These are phyloP conservation scores for Haematococcus sp. DNA, from an alignment of 139 green algal genomes.

Conservation along the genomic window DNA sequence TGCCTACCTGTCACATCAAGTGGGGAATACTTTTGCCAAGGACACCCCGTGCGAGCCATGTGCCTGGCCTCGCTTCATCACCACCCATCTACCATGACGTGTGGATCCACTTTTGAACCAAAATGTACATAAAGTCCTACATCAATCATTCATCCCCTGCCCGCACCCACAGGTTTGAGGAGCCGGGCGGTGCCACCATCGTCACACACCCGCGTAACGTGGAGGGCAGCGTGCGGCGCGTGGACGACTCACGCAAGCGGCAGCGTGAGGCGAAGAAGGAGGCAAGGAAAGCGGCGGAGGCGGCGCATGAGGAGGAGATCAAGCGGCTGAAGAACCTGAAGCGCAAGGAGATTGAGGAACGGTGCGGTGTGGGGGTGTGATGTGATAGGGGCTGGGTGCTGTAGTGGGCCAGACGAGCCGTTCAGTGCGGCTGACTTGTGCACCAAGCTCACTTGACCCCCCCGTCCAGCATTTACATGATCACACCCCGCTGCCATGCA, in stretches of 20 bases:
- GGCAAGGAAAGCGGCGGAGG: conserved; percentile 47
- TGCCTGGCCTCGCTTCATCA: too few relatives aligned
- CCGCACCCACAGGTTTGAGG: conserved; percentile 76
- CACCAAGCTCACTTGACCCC: too few relatives aligned
- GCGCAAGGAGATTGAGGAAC: conserved; percentile 74
- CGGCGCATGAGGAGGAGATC: conserved; percentile 46
- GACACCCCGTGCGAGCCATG: too few relatives aligned
- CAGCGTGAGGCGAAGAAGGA: conserved; percentile 49
- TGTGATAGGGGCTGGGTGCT: background rate
- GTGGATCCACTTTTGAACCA: too few relatives aligned
- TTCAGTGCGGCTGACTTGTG: background rate
- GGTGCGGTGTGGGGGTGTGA: conserved; percentile 17
- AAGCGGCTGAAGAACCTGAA: conserved; percentile 92
- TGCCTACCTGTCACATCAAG: too few relatives aligned
- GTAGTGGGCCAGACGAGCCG: background rate
- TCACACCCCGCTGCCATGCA: too few relatives aligned
- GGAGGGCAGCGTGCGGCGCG: conserved; percentile 58
- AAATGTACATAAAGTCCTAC: too few relatives aligned
- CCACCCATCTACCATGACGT: too few relatives aligned
- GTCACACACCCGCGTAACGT: conserved; percentile 72
- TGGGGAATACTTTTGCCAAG: too few relatives aligned
- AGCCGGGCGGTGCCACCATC: conserved; percentile 68
- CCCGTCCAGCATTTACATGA: too few relatives aligned
- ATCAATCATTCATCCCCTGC: too few relatives aligned
- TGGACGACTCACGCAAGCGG: conserved; percentile 69